Evolutionary conservation across 768 basidiomycete genomes (phyloP), one percentile per base, ranked within the genome.

Genomic region (Calocera cornea): DNA sequence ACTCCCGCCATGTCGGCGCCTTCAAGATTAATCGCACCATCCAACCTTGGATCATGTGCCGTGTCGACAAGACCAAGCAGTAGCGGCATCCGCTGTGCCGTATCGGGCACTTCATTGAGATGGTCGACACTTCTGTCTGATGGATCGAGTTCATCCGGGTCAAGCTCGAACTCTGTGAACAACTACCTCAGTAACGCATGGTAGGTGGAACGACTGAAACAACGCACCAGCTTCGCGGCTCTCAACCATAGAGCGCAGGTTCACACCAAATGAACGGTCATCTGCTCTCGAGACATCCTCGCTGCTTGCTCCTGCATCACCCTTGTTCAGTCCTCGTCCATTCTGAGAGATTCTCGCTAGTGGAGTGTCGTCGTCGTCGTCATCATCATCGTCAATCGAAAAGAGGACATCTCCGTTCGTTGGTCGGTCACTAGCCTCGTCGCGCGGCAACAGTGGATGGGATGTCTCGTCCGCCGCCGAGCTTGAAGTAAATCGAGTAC

Each of bases 161-260:
- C 92, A 22, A 90, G 83, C 14, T 95, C 93, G 75, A 81, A 95
- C 73, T 90, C 92, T 94, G 71, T 3, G 64, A 49, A 1, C 22
- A 1, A 19, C 16, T n/a, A 40, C 33, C 29, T 29, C 31, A 31
- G 36, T 14, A 38, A 64, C 41, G 33, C 34, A 65, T 33, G 49
- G 41, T 16, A 41, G 33, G 33, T 49, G n/a, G 16, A 60, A 14
- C 8, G 36, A 49, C 38, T 54, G 24, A 5, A 29, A 69, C 70
- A 73, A 84, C 88, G 75, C 75, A 92, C 90, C 89, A 75, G 86
- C 80, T 79, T 93, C 91, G 67, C 92, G 86, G 74, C 90, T 92
- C 65, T 86, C 78, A 33, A 80, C 77, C 27, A 87, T 90, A 24
- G 90, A 93, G 74, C 85, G 82, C 40, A 92, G 77, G 3, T 87